Evolutionary conservation across 2,329 filamentous ascomycete species (phyloP).

Genomic region (Ilyonectria robusta): DNA sequence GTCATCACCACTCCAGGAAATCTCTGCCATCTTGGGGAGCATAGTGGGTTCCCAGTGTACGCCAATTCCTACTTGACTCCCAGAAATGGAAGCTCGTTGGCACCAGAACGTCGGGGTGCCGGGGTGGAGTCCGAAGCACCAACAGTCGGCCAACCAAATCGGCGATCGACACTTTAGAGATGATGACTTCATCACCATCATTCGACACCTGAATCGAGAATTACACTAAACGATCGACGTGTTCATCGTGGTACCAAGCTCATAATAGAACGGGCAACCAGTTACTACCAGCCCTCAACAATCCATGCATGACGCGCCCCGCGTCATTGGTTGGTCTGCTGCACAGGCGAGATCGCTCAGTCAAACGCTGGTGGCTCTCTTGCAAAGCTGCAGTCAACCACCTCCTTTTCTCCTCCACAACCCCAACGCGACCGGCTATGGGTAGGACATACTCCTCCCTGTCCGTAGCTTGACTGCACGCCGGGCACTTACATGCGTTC

Average conservation of each 20-base stretch:
- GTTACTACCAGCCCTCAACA: constrained; percentile 1
- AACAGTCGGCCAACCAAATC: background rate
- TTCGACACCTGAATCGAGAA: constrained; percentile 39
- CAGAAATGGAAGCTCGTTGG: background rate
- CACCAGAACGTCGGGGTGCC: background rate
- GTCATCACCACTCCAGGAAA: background rate
- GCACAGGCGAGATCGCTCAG: constrained; percentile 39
- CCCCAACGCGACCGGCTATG: background rate
- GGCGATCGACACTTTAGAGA: background rate
- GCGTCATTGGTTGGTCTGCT: constrained; percentile 44
- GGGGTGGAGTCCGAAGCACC: background rate
- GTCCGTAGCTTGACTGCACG: constrained; percentile 13
- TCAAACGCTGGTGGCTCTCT: constrained; percentile 24
- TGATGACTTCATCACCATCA: constrained; percentile 47
- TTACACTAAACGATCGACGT: constrained; percentile 39
- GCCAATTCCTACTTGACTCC: background rate
- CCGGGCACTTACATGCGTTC: constrained; percentile 25
- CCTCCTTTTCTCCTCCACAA: background rate
- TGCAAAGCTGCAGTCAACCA: background rate
- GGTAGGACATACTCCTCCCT: background rate
- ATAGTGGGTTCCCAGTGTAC: background rate
- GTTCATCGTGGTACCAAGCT: constrained; percentile 17
- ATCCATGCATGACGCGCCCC: constrained; percentile 45
- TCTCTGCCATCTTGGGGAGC: background rate
- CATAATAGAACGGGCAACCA: constrained; percentile 13